Evolutionary conservation across 345 rosid genomes (phyloP), one percentile per base, ranked within the genome.

Genomic region (Heritiera littoralis): DNA sequence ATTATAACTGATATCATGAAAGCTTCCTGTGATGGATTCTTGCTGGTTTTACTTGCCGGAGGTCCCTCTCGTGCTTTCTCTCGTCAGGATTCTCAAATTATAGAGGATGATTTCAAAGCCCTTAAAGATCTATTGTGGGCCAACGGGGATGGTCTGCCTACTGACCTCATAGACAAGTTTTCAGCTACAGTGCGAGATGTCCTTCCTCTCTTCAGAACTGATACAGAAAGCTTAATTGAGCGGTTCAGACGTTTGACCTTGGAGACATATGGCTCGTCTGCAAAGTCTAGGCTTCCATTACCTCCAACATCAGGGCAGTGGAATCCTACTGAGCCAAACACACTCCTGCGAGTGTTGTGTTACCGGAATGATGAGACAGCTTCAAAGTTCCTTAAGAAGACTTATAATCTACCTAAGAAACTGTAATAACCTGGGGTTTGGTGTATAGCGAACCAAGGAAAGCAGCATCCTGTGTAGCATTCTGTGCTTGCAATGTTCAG

Each of bases 121-220:
- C 87, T 96, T 72, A 94, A 91, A 85, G 95, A 96, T 82, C 77
- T 94, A 68, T 96, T 96, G 83, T 94, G 91, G 97, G 93, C 99
- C 15, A 91, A 96, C 35, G 99, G 99, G 15, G 98, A 94, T 65
- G 99, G 98, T 80, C 83, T 94, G 83, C 97, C 98, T 11, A 71
- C 85, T 55, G 97, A 92, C 43, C 79, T 96, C 85, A 86, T 94
- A 40, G 97, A 92, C 59, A 94, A 94, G 83, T 89, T 88, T 82
- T 89, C 97, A 52, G 80, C 78, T 23, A 86, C 92, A 0, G 93
- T 74, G 6, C 86, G 93, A 85, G 90, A 88, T 10, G 88, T 96
- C 58, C 92, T 96, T 79, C 97, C 97, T 17, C 91, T 94, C 56
- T 87, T 89, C 81, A 84, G 92, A 69, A 88, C 94, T n/a, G 97